Conservation (phyloP, 129 eudicot species). For the Tanacetum coccineum region DNA sequence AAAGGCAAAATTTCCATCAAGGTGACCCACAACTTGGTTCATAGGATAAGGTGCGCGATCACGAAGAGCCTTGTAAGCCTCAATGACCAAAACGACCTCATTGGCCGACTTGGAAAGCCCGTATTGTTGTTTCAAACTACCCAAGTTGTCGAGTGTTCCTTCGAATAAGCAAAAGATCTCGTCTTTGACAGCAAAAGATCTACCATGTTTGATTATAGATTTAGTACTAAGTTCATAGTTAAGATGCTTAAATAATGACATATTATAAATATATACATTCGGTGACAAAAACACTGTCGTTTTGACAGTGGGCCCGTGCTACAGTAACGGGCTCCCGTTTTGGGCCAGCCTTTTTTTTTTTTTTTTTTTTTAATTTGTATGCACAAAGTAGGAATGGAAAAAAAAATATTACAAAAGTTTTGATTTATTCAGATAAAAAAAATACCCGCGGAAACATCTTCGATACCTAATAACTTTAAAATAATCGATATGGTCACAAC, state of each 20-base stretch:
- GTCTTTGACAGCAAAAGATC: slow-evolving; percentile 89
- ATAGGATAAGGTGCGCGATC: slow-evolving; percentile 95
- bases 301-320: no score
- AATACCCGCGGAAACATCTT: no score
- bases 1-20: slow-evolving; percentile 72
- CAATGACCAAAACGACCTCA: slow-evolving; percentile 84
- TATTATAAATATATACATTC: no score
- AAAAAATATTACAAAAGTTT: no score
- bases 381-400: no score
- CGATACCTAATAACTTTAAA: no score
- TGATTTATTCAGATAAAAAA: no score
- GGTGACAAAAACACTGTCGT: no score
- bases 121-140: slow-evolving; percentile 88
- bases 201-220: slow-evolving; percentile 22
- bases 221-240: background rate
- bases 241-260: slow-evolving; percentile 27
- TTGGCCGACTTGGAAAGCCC: slow-evolving; percentile 85
- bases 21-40: slow-evolving; percentile 93
- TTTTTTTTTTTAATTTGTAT: no score
- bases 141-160: slow-evolving; percentile 87
- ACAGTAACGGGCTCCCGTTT: no score
- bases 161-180: slow-evolving; percentile 91
- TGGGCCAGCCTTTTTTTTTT: no score
- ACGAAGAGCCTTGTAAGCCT: slow-evolving; percentile 92
- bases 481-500: no score